Base-by-base conservation (phyloP, 2,329 filamentous ascomycete genomes). In the Pseudogymnoascus sp. region DNA sequence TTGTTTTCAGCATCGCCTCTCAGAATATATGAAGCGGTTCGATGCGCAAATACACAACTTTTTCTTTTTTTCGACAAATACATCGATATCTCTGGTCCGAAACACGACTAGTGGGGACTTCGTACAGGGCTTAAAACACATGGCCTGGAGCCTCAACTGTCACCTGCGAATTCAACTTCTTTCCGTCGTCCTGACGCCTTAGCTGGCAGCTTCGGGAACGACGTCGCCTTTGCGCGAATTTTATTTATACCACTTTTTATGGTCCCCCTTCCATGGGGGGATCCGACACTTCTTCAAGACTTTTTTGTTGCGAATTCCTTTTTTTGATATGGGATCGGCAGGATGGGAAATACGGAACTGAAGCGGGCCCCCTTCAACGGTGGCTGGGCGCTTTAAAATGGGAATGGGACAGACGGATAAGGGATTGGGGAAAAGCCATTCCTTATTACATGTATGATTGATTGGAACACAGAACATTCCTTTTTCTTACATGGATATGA, bases 181-280 rank as follows among this genome's bases (percentile, higher is more conserved):
- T 18, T 21, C 7, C 16, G 16, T 35, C 49, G 28, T 35, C 49
- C 49, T 55, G 49, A 55, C 49, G 28, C 49, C 49, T 55, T 55
- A 33, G 3, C 49, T 55, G 49, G 49, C 49, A 55, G 49, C 25
- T 18, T 35, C 28, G 28, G 49, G 49, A 9, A 9, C 49, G 49
- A 55, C 5, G 49, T 55, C 49, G 49, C 28, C 49, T 55, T 55
- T 55, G 49, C 21, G 49, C 49, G 28, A 35, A 33, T 14, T 55
- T 55, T 55, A 55, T 55, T 55, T 55, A 55, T 55, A 55, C 49
- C 49, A 55, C 49, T 55, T 55, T 45, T 55, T 25, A 33, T 55
- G 49, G 7, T 55, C 8, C 49, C 28, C 49, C 4, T 6, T 4
- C 21, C 16, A 12, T 23, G 9, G 11, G 28, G 45, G 49, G 49